Evolutionary conservation across 2,329 filamentous ascomycete species (phyloP).

Genomic region (Scytalidium lignicola): DNA sequence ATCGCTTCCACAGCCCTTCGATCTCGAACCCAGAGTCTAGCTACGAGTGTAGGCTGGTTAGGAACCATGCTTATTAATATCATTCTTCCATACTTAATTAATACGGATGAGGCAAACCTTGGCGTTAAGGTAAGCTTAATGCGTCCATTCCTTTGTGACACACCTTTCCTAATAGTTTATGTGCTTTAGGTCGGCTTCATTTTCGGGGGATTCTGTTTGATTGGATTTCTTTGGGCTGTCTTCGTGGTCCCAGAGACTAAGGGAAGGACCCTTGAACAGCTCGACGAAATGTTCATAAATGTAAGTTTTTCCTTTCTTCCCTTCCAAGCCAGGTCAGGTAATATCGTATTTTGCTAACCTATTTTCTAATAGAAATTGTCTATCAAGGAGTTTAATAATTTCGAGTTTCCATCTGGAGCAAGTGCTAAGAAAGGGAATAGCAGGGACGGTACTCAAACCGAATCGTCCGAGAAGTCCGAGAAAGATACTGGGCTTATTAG

Average conservation of each 20-base stretch:
- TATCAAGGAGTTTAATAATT: not conserved
- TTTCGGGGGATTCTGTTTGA: not conserved
- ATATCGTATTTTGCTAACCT: not conserved
- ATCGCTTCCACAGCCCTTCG: constrained; percentile 73
- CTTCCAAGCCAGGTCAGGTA: no score
- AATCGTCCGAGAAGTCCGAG: not conserved
- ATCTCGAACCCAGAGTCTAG: constrained; percentile 83
- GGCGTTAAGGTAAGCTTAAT: not conserved
- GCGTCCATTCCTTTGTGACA: not conserved
- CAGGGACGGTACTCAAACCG: not conserved
- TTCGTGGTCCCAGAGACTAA: constrained; percentile 73
- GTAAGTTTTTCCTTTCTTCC: not conserved
- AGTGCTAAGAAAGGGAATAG: not conserved
- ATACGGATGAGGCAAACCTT: constrained; percentile 1
- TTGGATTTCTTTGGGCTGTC: not conserved
- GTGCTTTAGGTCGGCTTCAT: not conserved
- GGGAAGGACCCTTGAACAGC: constrained; percentile 69
- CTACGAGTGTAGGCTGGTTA: constrained; percentile 24
- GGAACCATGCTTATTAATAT: not conserved
- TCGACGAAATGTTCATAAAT: constrained; percentile 42
- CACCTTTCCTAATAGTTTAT: not conserved
- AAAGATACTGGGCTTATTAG: no score
- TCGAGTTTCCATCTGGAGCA: not conserved
- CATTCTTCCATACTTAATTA: constrained; percentile 1
- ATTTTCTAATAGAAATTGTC: not conserved